phyloP scores from a whole-genome alignment of 2,329 filamentous ascomycete species.

The Corynespora cassiicola region DNA sequence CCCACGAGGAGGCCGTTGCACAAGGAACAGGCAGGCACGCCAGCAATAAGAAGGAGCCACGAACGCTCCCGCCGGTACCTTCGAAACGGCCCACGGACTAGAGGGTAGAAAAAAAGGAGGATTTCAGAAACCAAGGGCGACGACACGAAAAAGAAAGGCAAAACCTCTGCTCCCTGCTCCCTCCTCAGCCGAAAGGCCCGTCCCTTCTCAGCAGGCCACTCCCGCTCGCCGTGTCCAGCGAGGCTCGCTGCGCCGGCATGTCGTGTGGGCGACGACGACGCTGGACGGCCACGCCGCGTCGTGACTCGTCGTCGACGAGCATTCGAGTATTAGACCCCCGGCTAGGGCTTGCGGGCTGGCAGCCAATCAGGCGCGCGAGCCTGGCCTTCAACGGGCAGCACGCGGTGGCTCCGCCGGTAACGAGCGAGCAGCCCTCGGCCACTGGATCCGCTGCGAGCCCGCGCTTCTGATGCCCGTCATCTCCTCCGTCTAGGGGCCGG shows the following conservation, averaged over 20 bases:
- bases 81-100: background rate
- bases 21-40: constrained; percentile 11
- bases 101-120: constrained; percentile 5
- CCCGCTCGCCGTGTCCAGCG: constrained; percentile 18
- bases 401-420: too few relatives aligned
- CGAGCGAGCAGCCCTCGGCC: too few relatives aligned
- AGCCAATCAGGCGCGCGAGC: constrained; percentile 30
- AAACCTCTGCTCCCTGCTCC: constrained; percentile 3
- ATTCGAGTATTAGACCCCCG: too few relatives aligned
- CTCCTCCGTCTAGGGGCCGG: too few relatives aligned
- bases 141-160: constrained; percentile 4
- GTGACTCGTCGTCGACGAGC: constrained; percentile 37
- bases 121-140: too few relatives aligned
- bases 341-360: constrained; percentile 20
- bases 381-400: too few relatives aligned
- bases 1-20: constrained; percentile 9
- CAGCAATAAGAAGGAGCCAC: constrained; percentile 19
- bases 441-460: constrained; percentile 20
- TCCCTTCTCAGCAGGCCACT: constrained; percentile 17
- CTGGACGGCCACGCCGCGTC: constrained; percentile 29
- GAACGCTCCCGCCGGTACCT: constrained; percentile 2
- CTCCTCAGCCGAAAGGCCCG: background rate
- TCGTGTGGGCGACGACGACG: too few relatives aligned
- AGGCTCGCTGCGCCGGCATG: too few relatives aligned
- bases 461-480: constrained; percentile 32